Conservation (phyloP, 257 asterid species). For the Eustoma russellianum region DNA sequence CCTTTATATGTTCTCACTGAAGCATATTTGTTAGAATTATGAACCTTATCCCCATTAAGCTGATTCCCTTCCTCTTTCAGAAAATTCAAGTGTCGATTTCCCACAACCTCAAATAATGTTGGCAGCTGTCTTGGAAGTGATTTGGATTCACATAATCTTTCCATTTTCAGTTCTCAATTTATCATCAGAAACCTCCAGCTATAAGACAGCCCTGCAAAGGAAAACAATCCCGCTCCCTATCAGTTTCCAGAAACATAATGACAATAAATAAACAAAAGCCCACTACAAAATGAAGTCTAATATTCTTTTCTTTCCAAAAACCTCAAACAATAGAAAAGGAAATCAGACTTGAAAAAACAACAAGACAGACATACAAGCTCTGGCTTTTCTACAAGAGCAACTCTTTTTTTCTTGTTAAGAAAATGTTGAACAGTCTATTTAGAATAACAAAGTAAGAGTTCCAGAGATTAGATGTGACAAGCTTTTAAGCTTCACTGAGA, state of each 20-base stretch:
- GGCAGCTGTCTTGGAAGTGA: conserved; percentile 40
- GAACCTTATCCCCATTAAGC: conserved; percentile 21
- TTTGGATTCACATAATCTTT: conserved; percentile 45
- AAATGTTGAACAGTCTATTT: too few species aligned
- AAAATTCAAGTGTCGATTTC: conserved; percentile 24
- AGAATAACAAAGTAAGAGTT: too few species aligned
- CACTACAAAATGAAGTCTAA: background rate
- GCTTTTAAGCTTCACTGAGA: too few species aligned
- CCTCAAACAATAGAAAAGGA: too few species aligned
- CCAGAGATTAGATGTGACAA: too few species aligned
- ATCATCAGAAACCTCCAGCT: conserved; percentile 40
- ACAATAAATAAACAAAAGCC: background rate
- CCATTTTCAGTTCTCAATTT: conserved; percentile 40
- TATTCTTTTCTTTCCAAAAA: too few species aligned
- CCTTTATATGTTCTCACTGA: conserved; percentile 47
- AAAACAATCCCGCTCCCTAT: background rate
- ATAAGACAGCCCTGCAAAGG: background rate
- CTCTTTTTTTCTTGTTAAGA: background rate
- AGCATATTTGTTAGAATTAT: conserved; percentile 23
- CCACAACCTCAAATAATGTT: conserved; percentile 11
- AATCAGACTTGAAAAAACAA: background rate
- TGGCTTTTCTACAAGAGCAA: background rate
- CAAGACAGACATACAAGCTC: background rate
- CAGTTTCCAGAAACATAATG: background rate
- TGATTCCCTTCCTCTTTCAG: conserved; percentile 33